phyloP scores from a whole-genome alignment of 2,329 filamentous ascomycete species.

The Colletotrichum limetticola region DNA sequence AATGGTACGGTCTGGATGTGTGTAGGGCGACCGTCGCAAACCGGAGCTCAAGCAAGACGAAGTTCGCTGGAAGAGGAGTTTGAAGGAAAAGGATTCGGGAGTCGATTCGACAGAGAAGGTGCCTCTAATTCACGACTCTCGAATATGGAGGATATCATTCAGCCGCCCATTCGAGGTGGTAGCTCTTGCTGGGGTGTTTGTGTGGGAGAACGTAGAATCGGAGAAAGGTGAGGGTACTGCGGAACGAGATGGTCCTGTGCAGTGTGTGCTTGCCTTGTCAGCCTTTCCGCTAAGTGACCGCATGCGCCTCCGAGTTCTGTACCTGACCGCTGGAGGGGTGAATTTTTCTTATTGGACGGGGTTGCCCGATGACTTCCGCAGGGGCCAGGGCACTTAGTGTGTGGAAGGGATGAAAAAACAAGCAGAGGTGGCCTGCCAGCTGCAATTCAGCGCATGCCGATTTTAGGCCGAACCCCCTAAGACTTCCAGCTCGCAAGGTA shows the following conservation, averaged over 20 bases:
- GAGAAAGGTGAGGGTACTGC: slow-evolving; percentile 21
- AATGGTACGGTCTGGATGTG: slow-evolving; percentile 4
- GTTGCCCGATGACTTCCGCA: slow-evolving; percentile 17
- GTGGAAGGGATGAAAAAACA: slow-evolving; percentile 24
- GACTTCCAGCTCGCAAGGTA: neutral
- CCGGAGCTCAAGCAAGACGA: slow-evolving; percentile 3
- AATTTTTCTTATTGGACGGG: slow-evolving; percentile 27
- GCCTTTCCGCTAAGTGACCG: slow-evolving; percentile 30
- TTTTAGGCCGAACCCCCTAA: neutral
- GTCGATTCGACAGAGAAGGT: neutral
- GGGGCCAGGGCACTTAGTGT: neutral
- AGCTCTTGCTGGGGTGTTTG: slow-evolving; percentile 10
- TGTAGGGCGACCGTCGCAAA: slow-evolving; percentile 23
- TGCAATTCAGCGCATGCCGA: slow-evolving; percentile 7
- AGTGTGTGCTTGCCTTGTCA: slow-evolving; percentile 28
- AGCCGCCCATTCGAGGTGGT: slow-evolving; percentile 22
- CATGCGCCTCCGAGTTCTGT: slow-evolving; percentile 22
- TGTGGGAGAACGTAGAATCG: slow-evolving; percentile 16
- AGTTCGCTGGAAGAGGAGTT: neutral
- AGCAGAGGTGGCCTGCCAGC: neutral
- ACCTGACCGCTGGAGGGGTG: slow-evolving; percentile 22
- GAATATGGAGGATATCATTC: neutral
- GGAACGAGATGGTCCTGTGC: slow-evolving; percentile 20
- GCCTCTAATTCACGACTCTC: slow-evolving; percentile 20
- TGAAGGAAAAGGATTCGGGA: neutral